phyloP scores from a whole-genome alignment of 2,329 filamentous ascomycete species.

The Monosporascus sp. region DNA sequence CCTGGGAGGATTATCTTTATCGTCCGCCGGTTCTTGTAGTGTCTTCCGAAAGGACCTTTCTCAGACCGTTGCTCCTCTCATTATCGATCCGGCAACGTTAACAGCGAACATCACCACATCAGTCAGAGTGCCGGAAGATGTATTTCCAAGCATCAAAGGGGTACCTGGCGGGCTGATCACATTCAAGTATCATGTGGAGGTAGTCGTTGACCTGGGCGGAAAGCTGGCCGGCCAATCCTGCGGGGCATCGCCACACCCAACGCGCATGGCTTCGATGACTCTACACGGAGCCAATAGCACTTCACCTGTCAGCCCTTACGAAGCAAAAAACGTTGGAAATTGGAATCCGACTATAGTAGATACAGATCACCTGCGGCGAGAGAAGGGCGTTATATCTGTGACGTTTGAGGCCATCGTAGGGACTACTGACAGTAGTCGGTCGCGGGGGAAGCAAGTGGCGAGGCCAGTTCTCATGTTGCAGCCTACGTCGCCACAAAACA shows the following conservation, averaged over 20 bases:
- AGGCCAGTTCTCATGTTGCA: slow-evolving; percentile 17
- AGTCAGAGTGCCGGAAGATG: slow-evolving; percentile 81
- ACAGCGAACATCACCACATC: slow-evolving; percentile 76
- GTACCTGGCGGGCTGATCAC: slow-evolving; percentile 92
- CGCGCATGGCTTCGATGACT: slow-evolving; percentile 34
- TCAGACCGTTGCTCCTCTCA: slow-evolving; percentile 81
- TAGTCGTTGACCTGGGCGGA: slow-evolving; percentile 87
- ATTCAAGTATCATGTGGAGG: slow-evolving; percentile 91
- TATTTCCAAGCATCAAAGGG: slow-evolving; percentile 84
- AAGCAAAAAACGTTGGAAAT: slow-evolving; percentile 42
- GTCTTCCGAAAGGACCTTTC: slow-evolving; percentile 94
- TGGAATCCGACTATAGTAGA: slow-evolving; percentile 73
- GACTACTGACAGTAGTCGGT: slow-evolving; percentile 63
- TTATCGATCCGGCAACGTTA: slow-evolving; percentile 77
- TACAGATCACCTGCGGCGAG: slow-evolving; percentile 77
- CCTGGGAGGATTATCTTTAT: slow-evolving; percentile 78
- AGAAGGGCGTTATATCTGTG: slow-evolving; percentile 87
- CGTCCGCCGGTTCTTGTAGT: slow-evolving; percentile 80
- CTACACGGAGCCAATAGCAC: slow-evolving; percentile 25
- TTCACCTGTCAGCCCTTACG: slow-evolving; percentile 27
- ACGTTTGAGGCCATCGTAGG: slow-evolving; percentile 85
- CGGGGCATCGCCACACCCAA: slow-evolving; percentile 33
- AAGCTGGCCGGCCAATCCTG: slow-evolving; percentile 62
- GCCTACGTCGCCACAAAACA: slow-evolving; percentile 13
- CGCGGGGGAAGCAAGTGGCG: slow-evolving; percentile 21